Conservation (phyloP, 2,329 filamentous ascomycete genomes). For the Aspergillus caelatus region DNA sequence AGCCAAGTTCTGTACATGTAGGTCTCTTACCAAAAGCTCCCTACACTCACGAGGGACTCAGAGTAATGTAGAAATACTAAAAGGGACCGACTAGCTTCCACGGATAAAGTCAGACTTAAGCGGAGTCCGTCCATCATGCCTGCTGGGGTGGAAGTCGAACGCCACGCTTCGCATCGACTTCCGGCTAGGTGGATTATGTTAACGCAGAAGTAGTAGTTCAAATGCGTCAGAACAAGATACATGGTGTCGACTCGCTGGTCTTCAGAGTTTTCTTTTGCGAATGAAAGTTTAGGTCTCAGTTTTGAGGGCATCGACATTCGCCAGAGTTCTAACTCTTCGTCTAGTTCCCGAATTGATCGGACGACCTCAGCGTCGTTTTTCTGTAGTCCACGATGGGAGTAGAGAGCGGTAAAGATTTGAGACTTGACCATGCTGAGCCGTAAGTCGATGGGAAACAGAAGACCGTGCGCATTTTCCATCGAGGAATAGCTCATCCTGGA, state of each 20-base stretch:
- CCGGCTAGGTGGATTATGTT: conserved; percentile 55
- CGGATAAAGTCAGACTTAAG: conserved; percentile 51
- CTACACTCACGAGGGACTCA: background rate
- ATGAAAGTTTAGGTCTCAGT: conserved; percentile 47
- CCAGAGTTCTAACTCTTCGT: conserved; percentile 57
- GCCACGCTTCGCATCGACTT: conserved; percentile 45
- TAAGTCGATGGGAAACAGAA: conserved; percentile 46
- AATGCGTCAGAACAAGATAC: conserved; percentile 45
- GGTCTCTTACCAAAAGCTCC: background rate
- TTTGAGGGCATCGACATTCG: conserved; percentile 41
- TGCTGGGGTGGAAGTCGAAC: conserved; percentile 24
- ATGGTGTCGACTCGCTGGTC: conserved; percentile 34
- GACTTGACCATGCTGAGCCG: conserved; percentile 52
- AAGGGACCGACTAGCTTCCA: conserved; percentile 55
- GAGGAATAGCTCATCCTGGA: background rate
- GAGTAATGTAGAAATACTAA: conserved; percentile 43
- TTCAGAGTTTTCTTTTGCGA: conserved; percentile 18
- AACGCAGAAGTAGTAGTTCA: conserved; percentile 56
- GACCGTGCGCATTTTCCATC: background rate
- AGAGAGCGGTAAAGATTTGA: conserved; percentile 47
- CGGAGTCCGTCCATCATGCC: conserved; percentile 43
- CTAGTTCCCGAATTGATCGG: conserved; percentile 53
- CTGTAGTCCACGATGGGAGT: conserved; percentile 46
- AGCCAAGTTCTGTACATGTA: background rate
- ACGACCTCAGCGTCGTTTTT: conserved; percentile 55